These are phyloP conservation scores for Pestalotiopsis sp. DNA, from an alignment of 2,329 filamentous ascomycete species.

Conservation along the genomic window DNA sequence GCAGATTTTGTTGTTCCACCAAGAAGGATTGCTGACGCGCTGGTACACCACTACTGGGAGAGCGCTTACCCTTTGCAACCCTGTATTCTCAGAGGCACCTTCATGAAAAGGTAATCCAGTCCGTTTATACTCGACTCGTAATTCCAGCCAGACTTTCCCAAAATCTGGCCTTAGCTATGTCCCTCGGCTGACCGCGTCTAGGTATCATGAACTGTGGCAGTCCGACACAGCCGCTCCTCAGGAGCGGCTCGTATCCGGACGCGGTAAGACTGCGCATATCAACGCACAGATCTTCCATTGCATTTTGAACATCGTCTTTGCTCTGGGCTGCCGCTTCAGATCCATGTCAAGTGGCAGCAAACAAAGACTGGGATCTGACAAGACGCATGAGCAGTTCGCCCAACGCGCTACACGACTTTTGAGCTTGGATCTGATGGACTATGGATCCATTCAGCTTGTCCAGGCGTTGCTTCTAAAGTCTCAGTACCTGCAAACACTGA, in stretches of 20 bases:
- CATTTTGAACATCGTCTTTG: background rate
- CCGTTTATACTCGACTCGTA: rapidly evolving
- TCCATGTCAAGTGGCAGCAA: background rate
- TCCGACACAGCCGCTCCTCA: background rate
- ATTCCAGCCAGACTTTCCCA: too few relatives aligned
- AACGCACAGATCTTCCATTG: background rate
- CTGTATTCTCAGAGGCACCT: background rate
- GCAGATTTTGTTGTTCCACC: background rate
- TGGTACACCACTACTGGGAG: background rate
- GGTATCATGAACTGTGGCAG: background rate
- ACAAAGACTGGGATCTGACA: background rate
- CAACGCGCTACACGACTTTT: background rate
- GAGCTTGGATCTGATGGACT: background rate
- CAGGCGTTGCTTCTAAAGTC: background rate
- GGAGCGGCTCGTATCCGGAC: background rate
- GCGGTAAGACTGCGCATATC: background rate
- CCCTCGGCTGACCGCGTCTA: background rate
- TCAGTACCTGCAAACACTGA: background rate
- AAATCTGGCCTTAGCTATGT: too few relatives aligned
- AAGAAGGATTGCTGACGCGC: background rate
- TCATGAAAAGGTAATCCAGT: background rate
- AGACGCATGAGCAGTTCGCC: background rate
- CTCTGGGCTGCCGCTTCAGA: background rate
- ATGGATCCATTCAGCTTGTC: background rate
- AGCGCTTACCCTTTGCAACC: background rate